Evolutionary conservation across 2,329 filamentous ascomycete genomes (phyloP).

Genomic region (Neopestalotiopsis rosae): DNA sequence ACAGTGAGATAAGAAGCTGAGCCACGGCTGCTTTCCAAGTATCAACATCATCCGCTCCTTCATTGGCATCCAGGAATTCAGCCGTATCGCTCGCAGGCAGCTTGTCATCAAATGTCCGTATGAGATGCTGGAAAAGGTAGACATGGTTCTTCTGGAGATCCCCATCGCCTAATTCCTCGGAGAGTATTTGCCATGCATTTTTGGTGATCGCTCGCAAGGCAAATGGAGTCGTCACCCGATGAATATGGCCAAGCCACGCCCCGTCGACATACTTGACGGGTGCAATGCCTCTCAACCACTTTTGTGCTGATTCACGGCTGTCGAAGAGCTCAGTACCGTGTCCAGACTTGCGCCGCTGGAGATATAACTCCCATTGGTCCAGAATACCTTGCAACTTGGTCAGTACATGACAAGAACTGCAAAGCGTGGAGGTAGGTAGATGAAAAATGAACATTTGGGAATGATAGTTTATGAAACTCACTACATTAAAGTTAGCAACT

Average conservation of each 20-base stretch:
- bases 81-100: not conserved
- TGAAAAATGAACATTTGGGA: too few species aligned
- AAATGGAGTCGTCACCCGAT: not conserved
- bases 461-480: too few species aligned
- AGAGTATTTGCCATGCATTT: conserved; percentile 53
- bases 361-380: too few species aligned
- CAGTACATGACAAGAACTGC: too few species aligned
- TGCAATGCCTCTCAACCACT: too few species aligned
- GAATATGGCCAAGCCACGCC: not conserved
- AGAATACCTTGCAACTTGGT: too few species aligned
- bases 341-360: too few species aligned
- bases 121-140: conserved; percentile 30
- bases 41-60: conserved; percentile 40
- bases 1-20: conserved; percentile 52
- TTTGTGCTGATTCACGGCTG: too few species aligned
- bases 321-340: too few species aligned
- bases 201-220: conserved; percentile 40
- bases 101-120: not conserved
- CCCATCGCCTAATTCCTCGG: conserved; percentile 56
- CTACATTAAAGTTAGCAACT: too few species aligned
- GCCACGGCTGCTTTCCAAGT: conserved; percentile 38
- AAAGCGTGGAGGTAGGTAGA: too few species aligned
- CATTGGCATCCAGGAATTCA: not conserved
- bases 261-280: not conserved
- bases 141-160: conserved; percentile 52